Evolutionary conservation across 345 rosid genomes (phyloP).

Genomic region (Citrus sinensis): DNA sequence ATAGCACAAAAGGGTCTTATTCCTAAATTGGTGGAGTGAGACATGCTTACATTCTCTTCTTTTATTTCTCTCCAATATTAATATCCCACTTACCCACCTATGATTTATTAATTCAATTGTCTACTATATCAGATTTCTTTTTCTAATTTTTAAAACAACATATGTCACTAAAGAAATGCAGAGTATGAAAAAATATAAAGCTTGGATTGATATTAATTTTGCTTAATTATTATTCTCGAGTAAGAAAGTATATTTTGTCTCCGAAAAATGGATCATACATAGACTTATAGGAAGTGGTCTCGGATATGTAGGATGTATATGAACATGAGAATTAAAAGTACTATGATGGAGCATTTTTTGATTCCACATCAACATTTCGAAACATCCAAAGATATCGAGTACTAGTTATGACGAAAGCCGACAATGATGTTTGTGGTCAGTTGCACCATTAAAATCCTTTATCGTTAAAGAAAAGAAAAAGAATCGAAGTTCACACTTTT

Average conservation of each 20-base stretch:
- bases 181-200: too few relatives aligned
- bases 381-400: not conserved
- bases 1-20: not conserved
- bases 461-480: not conserved
- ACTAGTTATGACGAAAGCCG: not conserved
- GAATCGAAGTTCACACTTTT: not conserved
- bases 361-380: not conserved
- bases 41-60: slow-evolving; percentile 11
- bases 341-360: not conserved
- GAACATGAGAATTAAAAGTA: not conserved
- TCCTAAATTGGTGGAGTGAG: not conserved
- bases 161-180: too few relatives aligned
- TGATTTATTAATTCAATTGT: not conserved
- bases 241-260: too few relatives aligned
- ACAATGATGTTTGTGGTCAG: not conserved
- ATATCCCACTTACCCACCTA: not conserved
- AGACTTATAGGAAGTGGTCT: not conserved
- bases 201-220: too few relatives aligned
- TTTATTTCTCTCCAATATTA: not conserved
- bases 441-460: not conserved
- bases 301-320: not conserved
- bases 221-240: too few relatives aligned
- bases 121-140: not conserved
- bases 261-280: not conserved
- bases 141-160: too few relatives aligned